phyloP scores from a whole-genome alignment of 345 rosid genomes.

The Gossypioides kirkii region DNA sequence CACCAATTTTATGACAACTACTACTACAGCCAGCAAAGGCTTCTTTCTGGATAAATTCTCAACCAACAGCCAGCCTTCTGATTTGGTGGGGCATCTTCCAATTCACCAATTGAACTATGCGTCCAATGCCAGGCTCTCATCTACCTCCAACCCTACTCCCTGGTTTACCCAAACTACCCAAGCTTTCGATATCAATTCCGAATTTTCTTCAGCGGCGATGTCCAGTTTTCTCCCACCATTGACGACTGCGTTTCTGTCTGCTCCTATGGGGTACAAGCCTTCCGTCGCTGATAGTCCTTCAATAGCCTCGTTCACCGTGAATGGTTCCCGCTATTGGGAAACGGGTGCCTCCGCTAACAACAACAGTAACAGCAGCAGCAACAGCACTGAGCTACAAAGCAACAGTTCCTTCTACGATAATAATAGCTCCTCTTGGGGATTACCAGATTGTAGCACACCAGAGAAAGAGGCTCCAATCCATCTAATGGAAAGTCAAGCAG shows the following conservation, averaged over 20 bases:
- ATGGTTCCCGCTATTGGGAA: constrained; percentile 41
- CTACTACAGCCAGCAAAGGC: constrained; percentile 25
- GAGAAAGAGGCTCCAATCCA: constrained; percentile 39
- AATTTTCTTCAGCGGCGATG: constrained; percentile 27
- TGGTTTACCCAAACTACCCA: constrained; percentile 36
- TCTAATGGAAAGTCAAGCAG: constrained; percentile 29
- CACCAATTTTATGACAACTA: constrained; percentile 27
- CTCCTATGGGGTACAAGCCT: constrained; percentile 34
- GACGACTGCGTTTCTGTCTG: constrained; percentile 17
- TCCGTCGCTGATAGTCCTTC: constrained; percentile 33
- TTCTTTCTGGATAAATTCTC: constrained; percentile 33
- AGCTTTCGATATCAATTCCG: constrained; percentile 32
- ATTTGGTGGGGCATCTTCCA: constrained; percentile 32
- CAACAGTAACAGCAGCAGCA: constrained; percentile 36
- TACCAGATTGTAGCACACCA: constrained; percentile 39
- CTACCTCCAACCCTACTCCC: constrained; percentile 26
- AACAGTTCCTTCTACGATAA: constrained; percentile 48
- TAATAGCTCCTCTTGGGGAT: constrained; percentile 49
- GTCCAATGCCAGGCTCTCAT: constrained; percentile 30
- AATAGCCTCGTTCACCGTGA: constrained; percentile 24
- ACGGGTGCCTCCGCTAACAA: constrained; percentile 28
- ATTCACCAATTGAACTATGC: constrained; percentile 34
- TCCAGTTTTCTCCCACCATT: constrained; percentile 29
- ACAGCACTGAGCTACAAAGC: constrained; percentile 47
- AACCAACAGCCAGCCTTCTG: constrained; percentile 23